Percentiles rank a stretch among this genome's conserved stretches.
Evolutionary conservation across 2,329 filamentous ascomycete species (phyloP).

Genomic region (Alternaria gaisen): DNA sequence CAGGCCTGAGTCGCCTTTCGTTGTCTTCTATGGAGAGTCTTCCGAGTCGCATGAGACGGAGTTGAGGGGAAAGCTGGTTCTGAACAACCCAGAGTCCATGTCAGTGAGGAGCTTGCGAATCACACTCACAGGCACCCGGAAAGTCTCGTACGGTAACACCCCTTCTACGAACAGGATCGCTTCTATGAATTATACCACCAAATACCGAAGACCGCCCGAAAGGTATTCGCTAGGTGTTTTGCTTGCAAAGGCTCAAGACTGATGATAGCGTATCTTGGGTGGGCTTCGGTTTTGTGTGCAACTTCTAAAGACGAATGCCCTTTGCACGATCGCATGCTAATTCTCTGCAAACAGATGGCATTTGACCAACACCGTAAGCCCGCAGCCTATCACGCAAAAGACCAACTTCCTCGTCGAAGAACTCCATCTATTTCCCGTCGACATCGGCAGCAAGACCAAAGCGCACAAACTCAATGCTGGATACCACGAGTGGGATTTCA

Average conservation of each 20-base stretch:
- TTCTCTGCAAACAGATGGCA: conserved; percentile 41
- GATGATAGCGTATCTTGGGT: not conserved
- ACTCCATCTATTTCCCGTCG: conserved; percentile 56
- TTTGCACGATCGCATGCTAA: conserved; percentile 22
- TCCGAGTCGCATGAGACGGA: conserved; percentile 57
- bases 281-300: not conserved
- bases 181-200: not conserved
- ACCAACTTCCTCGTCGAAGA: conserved; percentile 57
- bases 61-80: conserved; percentile 57
- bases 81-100: conserved; percentile 59
- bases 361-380: conserved; percentile 49
- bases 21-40: conserved; percentile 60
- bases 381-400: conserved; percentile 57
- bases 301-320: not conserved
- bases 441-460: conserved; percentile 43
- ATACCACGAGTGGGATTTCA: conserved; percentile 60
- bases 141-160: conserved; percentile 53
- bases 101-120: conserved; percentile 58
- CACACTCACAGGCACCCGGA: conserved; percentile 58
- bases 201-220: not conserved
- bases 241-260: not conserved
- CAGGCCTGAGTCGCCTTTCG: conserved; percentile 58
- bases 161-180: not conserved
- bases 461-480: conserved; percentile 61
- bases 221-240: not conserved